Conservation (phyloP, 306 rosid genomes). For the Castanospermum australe region DNA sequence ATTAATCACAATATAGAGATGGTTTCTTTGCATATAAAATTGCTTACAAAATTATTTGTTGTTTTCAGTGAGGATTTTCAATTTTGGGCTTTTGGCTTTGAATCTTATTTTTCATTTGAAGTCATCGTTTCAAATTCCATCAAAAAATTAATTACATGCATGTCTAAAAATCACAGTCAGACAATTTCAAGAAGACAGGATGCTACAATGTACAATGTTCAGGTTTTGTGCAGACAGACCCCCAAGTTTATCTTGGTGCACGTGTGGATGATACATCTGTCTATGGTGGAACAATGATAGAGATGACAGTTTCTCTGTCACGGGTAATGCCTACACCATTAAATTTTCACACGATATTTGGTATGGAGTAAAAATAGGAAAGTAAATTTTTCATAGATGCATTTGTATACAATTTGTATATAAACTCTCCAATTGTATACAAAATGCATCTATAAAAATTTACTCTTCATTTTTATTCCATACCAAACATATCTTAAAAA, state of each 20-base stretch:
- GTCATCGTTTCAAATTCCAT: too few relatives aligned
- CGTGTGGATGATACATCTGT: not conserved
- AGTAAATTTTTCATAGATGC: too few relatives aligned
- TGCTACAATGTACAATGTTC: not conserved
- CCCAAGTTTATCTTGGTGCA: not conserved
- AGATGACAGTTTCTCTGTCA: not conserved
- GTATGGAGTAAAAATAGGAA: too few relatives aligned
- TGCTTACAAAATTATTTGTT: too few relatives aligned
- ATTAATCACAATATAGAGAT: not conserved
- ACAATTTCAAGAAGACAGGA: not conserved
- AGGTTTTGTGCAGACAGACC: not conserved
- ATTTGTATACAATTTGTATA: too few relatives aligned
- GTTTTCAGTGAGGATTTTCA: not conserved
- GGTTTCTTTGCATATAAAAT: too few relatives aligned
- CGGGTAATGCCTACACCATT: not conserved
- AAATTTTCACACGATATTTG: too few relatives aligned
- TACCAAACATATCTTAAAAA: too few relatives aligned
- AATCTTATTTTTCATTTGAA: not conserved
- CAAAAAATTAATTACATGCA: not conserved
- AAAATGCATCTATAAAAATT: too few relatives aligned
- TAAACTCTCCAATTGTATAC: too few relatives aligned
- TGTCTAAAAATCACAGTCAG: not conserved
- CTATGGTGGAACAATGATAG: fast-evolving
- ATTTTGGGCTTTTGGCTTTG: not conserved
- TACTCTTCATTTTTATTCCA: too few relatives aligned